These are phyloP conservation scores for Epichloe hybrida DNA, from an alignment of 2,329 filamentous ascomycete species.

Conservation along the genomic window DNA sequence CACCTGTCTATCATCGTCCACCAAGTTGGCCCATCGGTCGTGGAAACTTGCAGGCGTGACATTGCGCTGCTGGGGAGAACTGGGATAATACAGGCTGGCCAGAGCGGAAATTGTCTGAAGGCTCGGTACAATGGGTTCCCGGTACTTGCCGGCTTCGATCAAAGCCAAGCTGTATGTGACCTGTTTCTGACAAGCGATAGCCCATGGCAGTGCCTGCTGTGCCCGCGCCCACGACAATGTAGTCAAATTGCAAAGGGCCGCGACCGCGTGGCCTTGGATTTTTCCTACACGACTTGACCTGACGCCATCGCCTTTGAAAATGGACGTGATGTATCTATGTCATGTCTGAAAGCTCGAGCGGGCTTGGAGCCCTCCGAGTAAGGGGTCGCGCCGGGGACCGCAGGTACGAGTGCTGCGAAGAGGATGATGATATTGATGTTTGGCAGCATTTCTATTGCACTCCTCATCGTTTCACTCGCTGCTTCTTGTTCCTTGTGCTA, in stretches of 20 bases:
- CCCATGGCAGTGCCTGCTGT: conserved; percentile 35
- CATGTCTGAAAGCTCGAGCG: neutral
- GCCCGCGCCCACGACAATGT: conserved; percentile 51
- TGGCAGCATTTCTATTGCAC: neutral
- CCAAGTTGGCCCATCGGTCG: neutral
- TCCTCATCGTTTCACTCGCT: neutral
- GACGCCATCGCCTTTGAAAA: neutral
- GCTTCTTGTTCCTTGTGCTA: neutral
- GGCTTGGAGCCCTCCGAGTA: neutral
- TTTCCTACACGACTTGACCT: neutral
- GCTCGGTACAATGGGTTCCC: neutral
- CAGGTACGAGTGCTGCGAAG: neutral
- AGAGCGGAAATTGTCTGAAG: neutral
- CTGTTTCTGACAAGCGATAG: neutral
- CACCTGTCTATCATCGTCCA: neutral
- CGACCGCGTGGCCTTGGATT: neutral
- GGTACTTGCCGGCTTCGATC: neutral
- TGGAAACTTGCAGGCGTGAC: neutral
- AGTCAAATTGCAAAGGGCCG: conserved; percentile 27
- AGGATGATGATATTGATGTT: neutral
- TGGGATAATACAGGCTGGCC: neutral
- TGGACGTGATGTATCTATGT: neutral
- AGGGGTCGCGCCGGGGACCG: neutral
- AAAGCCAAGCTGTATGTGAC: neutral
- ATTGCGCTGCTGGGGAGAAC: neutral